Conservation (phyloP, 2,329 filamentous ascomycete genomes). For the Epichloe sibirici region DNA sequence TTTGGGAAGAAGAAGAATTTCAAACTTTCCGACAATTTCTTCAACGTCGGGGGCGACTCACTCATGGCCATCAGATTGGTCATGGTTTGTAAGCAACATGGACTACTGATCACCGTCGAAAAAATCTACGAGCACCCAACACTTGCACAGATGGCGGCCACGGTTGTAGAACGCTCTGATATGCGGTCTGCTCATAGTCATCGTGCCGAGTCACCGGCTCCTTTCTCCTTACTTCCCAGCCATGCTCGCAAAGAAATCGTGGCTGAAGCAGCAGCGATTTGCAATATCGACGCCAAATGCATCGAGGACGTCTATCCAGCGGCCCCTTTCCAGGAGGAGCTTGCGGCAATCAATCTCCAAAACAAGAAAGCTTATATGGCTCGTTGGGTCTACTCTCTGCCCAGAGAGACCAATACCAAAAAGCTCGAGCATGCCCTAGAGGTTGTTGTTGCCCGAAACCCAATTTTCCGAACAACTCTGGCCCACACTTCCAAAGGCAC, state of each 20-base stretch:
- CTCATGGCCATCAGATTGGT: constrained; percentile 35
- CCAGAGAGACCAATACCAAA: neutral
- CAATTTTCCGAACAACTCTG: neutral
- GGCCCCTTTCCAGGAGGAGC: neutral
- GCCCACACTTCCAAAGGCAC: neutral
- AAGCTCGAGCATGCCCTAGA: neutral
- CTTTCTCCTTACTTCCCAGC: neutral
- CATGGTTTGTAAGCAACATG: neutral
- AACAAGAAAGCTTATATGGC: neutral
- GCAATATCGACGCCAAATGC: neutral
- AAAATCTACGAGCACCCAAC: constrained; percentile 5
- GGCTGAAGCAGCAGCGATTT: neutral
- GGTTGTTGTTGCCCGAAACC: neutral
- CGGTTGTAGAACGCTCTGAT: neutral
- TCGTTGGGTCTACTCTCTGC: neutral
- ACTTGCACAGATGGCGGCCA: neutral
- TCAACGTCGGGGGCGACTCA: constrained; percentile 36
- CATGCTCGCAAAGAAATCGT: neutral
- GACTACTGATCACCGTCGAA: constrained; percentile 1
- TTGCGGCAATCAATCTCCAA: neutral
- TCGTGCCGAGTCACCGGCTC: neutral
- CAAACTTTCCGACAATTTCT: constrained; percentile 29
- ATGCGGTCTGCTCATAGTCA: neutral
- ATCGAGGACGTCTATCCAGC: neutral
- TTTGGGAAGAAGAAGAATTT: constrained; percentile 18